Evolutionary conservation across 1,284 basidiomycete genomes (phyloP).

Genomic region (Exobasidium cylindrosporum): DNA sequence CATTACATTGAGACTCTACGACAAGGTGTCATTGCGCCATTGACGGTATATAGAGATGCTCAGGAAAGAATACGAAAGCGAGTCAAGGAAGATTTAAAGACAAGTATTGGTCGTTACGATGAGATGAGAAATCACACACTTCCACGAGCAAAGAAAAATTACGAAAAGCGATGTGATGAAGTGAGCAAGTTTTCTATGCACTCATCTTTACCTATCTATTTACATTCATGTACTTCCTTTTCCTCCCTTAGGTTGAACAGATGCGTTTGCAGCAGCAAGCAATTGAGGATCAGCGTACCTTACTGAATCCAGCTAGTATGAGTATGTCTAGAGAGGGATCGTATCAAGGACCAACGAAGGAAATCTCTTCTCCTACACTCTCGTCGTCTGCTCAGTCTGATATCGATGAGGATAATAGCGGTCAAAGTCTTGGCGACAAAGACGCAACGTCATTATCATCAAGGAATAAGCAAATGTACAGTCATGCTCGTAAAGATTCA

Average conservation of each 20-base stretch:
- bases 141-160: slow-evolving; percentile 37
- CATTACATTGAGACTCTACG: slow-evolving; percentile 37
- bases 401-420: background rate
- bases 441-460: background rate
- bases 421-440: background rate
- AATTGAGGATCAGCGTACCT: slow-evolving; percentile 45
- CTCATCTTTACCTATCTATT: no score
- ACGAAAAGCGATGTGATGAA: slow-evolving; percentile 50
- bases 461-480: background rate
- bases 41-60: slow-evolving; percentile 46
- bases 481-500: background rate
- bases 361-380: background rate
- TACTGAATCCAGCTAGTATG: slow-evolving; percentile 21
- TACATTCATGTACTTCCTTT: no score
- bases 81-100: slow-evolving; percentile 45
- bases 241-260: slow-evolving; percentile 30
- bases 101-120: slow-evolving; percentile 39
- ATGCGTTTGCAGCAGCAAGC: slow-evolving; percentile 46
- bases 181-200: slow-evolving; percentile 10
- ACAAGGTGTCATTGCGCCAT: slow-evolving; percentile 34
- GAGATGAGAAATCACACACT: slow-evolving; percentile 45
- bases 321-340: background rate
- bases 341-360: background rate
- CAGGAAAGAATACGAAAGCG: slow-evolving; percentile 37
- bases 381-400: background rate